A percentile compares a stretch with the other conserved stretches of the same genome.
Evolutionary conservation across 2,329 filamentous ascomycete species (phyloP).

Genomic region (Talaromyces sp.): DNA sequence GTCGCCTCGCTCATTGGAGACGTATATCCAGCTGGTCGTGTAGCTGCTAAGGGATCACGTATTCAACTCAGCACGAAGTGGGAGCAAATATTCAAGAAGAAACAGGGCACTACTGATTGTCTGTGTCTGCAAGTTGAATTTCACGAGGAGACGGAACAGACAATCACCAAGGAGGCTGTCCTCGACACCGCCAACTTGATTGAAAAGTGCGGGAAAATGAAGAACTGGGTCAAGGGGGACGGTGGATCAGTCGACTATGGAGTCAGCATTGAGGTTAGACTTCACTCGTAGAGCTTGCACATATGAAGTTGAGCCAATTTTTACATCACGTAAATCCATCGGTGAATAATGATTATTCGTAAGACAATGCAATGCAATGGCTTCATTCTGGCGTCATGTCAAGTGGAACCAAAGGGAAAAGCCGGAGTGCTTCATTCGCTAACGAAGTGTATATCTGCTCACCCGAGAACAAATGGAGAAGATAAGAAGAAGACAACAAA

Average conservation of each 20-base stretch:
- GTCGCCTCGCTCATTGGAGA: conserved; percentile 54
- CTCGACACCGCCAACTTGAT: conserved; percentile 37
- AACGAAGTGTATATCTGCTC: neutral
- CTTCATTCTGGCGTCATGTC: conserved; percentile 1
- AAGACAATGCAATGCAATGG: neutral
- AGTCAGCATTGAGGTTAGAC: conserved; percentile 34
- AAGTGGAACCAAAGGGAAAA: conserved; percentile 2
- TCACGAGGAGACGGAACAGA: conserved; percentile 34
- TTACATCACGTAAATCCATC: neutral
- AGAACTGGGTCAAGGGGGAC: conserved; percentile 45
- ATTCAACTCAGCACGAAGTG: conserved; percentile 41
- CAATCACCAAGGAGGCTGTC: conserved; percentile 30
- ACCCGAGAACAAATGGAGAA: neutral
- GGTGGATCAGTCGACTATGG: conserved; percentile 34
- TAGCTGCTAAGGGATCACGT: conserved; percentile 24
- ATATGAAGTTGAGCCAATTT: neutral
- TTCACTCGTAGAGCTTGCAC: conserved; percentile 5
- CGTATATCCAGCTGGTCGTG: conserved; percentile 57
- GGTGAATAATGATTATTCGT: neutral
- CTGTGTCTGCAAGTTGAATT: conserved; percentile 44
- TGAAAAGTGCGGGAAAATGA: conserved; percentile 56
- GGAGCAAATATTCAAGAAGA: conserved; percentile 39
- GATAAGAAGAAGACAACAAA: neutral
- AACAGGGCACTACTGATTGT: conserved; percentile 35
- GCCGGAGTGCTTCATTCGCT: neutral